Evolutionary conservation across 441 rosid genomes (phyloP), one percentile per base, ranked within the genome.

Genomic region (Omphalea diandra): DNA sequence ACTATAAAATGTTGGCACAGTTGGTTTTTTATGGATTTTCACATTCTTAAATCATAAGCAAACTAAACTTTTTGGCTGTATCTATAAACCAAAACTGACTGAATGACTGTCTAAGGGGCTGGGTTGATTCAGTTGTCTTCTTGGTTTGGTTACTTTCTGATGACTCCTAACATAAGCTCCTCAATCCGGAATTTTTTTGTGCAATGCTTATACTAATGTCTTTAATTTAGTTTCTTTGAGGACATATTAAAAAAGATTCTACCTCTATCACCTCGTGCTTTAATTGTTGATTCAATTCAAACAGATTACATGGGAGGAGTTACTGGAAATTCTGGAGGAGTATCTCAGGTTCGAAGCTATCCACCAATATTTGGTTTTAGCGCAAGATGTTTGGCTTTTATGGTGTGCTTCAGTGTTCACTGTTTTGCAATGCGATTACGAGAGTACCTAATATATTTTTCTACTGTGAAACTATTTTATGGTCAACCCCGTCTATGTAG

Each of bases 261-360:
- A 62, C 82, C 60, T 46, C 85, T 88, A 35, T 87, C 86, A 54
- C 97, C 98, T 17, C 81, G 87, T 67, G 96, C 93, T 74, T 75
- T 90, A 67, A 78, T 94, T 69, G 75, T 92, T 60, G 98, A 94
- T 82, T 90, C 99, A 63, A 87, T 94, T 84, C 98, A 93, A 76
- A 93, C 98, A 3, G 90, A 85, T 67, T 93, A 88, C 83, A 76
- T 94, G 36, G 31, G 50, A 70, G 73, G 73, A 35, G 67, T 70
- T 36, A 35, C 61, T 26, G 73, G 73, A 70, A 70, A 67, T 70
- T 67, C 73, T 50, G 73, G 73, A 61, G 94, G 93, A 65, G 61
- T 90, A 72, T 43, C 81, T 29, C 98, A 92, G 96, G 98, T 94
- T 77, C 33, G 66, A 41, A 69, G 47, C 74, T 67, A 11, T 32